Evolutionary conservation across 305 asterid species (phyloP).

Genomic region (Fraxinus floribunda): DNA sequence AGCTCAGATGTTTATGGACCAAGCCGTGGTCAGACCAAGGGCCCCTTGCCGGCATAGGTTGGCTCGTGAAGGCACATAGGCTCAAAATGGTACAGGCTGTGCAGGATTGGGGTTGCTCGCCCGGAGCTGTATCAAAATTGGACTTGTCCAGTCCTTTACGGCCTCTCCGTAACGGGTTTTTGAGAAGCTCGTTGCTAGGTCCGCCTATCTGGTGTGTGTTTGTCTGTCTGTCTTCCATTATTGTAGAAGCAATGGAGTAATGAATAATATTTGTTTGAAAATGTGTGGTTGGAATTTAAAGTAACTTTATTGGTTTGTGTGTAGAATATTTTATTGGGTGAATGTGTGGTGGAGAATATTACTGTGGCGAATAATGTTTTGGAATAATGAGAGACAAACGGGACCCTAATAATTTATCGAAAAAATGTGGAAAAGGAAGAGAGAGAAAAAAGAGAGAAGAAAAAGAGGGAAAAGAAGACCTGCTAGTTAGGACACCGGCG

Average conservation of each 20-base stretch:
- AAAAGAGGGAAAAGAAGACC: slow-evolving; percentile 35
- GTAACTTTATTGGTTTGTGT: too few species aligned
- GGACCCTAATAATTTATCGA: background rate
- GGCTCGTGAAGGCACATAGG: background rate
- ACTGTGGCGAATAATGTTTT: too few species aligned
- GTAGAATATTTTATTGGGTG: too few species aligned
- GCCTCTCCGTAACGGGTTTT: background rate
- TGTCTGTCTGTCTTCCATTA: too few species aligned
- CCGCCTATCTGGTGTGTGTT: background rate
- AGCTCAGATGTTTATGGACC: too few species aligned
- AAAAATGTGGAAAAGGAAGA: background rate
- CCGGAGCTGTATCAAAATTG: background rate
- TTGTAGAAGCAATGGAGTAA: too few species aligned
- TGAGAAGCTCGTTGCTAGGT: background rate
- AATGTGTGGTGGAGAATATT: too few species aligned
- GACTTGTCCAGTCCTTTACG: background rate
- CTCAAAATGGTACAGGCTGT: background rate
- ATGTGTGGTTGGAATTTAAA: too few species aligned
- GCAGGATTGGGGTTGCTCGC: background rate
- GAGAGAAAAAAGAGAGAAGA: slow-evolving; percentile 3
- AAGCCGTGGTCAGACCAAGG: background rate
- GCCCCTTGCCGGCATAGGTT: background rate
- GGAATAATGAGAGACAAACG: too few species aligned
- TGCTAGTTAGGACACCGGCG: slow-evolving; percentile 80
- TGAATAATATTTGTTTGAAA: too few species aligned